Conservation (phyloP, 805 yeast species). For the Yamadazyma scolyti region DNA sequence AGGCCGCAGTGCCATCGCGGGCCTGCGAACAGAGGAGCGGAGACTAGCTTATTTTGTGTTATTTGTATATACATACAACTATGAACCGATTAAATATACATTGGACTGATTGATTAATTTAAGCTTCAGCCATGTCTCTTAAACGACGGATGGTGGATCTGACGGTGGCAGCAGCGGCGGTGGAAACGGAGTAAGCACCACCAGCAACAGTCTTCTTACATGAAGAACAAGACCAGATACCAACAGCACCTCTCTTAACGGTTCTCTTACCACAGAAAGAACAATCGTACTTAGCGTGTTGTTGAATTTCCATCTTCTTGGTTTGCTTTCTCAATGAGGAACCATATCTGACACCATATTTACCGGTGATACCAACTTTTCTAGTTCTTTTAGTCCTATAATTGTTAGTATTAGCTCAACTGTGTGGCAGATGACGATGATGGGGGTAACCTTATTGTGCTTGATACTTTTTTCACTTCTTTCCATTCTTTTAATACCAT, state of each 20-base stretch:
- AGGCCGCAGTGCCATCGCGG: conserved; percentile 2
- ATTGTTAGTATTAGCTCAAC: conserved; percentile 36
- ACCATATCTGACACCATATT: conserved; percentile 99
- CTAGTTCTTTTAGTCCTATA: conserved; percentile 98
- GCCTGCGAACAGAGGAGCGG: conserved; percentile 1
- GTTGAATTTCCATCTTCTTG: conserved; percentile 98
- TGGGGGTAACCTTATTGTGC: too few relatives aligned
- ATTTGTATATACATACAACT: conserved; percentile 3
- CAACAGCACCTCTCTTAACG: conserved; percentile 96
- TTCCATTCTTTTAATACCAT: too few relatives aligned
- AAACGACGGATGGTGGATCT: conserved; percentile 99
- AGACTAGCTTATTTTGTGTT: too few relatives aligned
- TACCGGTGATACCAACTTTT: conserved; percentile 99
- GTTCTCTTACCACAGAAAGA: conserved; percentile 99
- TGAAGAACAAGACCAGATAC: conserved; percentile 97
- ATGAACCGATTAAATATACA: conserved; percentile 20
- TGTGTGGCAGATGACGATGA: not conserved
- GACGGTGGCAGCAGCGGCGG: conserved; percentile 99
- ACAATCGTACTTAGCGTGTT: conserved; percentile 98
- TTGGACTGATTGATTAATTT: conserved; percentile 33
- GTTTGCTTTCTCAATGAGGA: conserved; percentile 99
- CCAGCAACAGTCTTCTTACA: conserved; percentile 98
- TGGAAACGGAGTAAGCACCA: conserved; percentile 99
- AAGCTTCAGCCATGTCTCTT: conserved; percentile 99
- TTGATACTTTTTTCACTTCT: too few relatives aligned